Percentiles rank a stretch among this genome's conserved stretches.
These are phyloP conservation scores for Wickerhamomyces subpelliculosus DNA, from an alignment of 805 yeast species.

Conservation along the genomic window DNA sequence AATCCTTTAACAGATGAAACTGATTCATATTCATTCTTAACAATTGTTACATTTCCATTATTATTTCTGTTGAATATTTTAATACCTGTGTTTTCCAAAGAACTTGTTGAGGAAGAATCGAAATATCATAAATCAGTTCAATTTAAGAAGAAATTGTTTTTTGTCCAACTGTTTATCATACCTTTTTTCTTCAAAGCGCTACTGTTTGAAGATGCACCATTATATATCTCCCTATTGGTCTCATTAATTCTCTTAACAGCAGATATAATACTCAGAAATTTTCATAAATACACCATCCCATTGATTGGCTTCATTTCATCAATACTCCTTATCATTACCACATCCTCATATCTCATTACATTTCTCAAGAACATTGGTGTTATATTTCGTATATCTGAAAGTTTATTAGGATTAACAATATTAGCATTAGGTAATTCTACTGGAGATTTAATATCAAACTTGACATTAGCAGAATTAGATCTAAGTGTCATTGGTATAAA, in stretches of 20 bases:
- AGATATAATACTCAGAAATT: too few relatives aligned
- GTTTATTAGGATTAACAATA: constrained; percentile 77
- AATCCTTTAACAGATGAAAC: too few relatives aligned
- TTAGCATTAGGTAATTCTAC: constrained; percentile 90
- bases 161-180: constrained; percentile 21
- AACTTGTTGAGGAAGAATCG: constrained; percentile 1
- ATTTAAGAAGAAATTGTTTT: constrained; percentile 16
- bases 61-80: constrained; percentile 7
- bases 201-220: too few relatives aligned
- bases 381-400: constrained; percentile 59
- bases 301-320: constrained; percentile 59
- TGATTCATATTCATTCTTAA: background rate
- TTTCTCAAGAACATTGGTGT: constrained; percentile 56
- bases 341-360: constrained; percentile 66
- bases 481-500: constrained; percentile 88
- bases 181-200: constrained; percentile 5
- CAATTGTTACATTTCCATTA: constrained; percentile 3
- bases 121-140: background rate
- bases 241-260: background rate
- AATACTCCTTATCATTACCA: constrained; percentile 58
- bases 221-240: background rate
- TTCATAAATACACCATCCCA: constrained; percentile 19
- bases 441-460: constrained; percentile 82
- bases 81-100: constrained; percentile 9
- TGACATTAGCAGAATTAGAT: constrained; percentile 75